Conservation (phyloP, 129 eudicot genomes). For the Flaveria brownii region DNA sequence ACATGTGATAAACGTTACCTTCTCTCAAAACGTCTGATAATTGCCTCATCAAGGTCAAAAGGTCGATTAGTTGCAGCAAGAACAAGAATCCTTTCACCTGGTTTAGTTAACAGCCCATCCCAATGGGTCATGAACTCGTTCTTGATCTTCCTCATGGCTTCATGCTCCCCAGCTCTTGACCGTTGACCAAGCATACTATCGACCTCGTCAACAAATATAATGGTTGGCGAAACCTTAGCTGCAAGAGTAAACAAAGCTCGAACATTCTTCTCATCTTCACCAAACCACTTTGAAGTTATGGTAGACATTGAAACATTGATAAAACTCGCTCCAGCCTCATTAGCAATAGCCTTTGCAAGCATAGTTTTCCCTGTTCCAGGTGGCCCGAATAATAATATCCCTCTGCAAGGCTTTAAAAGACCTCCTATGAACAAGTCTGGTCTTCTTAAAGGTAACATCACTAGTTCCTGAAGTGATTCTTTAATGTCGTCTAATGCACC, state of each 20-base stretch:
- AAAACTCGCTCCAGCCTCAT: slow-evolving; percentile 96
- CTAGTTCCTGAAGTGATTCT: slow-evolving; percentile 90
- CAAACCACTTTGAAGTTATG: slow-evolving; percentile 94
- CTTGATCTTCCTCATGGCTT: slow-evolving; percentile 95
- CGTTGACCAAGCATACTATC: slow-evolving; percentile 98
- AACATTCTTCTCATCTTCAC: slow-evolving; percentile 97
- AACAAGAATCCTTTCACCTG: slow-evolving; percentile 83
- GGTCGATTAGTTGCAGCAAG: slow-evolving; percentile 99
- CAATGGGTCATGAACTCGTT: slow-evolving; percentile 89
- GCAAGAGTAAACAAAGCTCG: slow-evolving; percentile 89
- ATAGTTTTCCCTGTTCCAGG: slow-evolving; percentile 96
- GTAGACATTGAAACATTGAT: slow-evolving; percentile 95
- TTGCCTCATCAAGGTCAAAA: slow-evolving; percentile 96
- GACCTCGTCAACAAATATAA: slow-evolving; percentile 93
- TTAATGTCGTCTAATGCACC: slow-evolving; percentile 89
- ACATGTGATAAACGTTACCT: slow-evolving; percentile 44
- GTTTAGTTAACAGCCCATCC: slow-evolving; percentile 79
- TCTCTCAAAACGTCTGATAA: slow-evolving; percentile 92
- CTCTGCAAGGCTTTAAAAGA: slow-evolving; percentile 83
- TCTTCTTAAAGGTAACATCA: slow-evolving; percentile 79
- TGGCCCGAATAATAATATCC: slow-evolving; percentile 82
- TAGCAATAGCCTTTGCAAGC: slow-evolving; percentile 96
- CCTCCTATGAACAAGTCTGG: slow-evolving; percentile 93
- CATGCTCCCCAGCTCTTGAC: slow-evolving; percentile 90
- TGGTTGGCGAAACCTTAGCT: slow-evolving; percentile 89